phyloP scores from a whole-genome alignment of 2,329 filamentous ascomycete species.

The Phyllosticta capitalensis region DNA sequence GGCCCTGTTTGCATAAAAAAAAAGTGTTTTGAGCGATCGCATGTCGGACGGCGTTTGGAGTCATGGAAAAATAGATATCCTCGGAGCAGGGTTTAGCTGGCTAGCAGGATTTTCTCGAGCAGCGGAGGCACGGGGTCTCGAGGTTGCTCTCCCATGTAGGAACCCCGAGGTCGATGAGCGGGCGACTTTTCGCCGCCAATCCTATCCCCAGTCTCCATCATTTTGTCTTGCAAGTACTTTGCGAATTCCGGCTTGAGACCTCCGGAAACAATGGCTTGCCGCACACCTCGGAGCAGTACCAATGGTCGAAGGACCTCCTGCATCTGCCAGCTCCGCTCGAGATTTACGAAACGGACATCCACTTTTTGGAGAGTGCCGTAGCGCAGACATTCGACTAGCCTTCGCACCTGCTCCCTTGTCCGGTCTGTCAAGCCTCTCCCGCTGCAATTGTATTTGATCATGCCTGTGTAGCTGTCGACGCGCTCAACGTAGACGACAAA shows the following conservation, averaged over 20 bases:
- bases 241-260: constrained; percentile 30
- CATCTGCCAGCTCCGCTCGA: constrained; percentile 19
- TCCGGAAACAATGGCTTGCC: constrained; percentile 28
- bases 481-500: constrained; percentile 38
- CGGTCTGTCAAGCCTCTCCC: constrained; percentile 36
- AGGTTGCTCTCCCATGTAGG: constrained; percentile 6
- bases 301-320: constrained; percentile 37
- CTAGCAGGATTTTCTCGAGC: constrained; percentile 10
- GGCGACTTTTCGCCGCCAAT: constrained; percentile 3
- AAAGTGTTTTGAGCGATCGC: constrained; percentile 2
- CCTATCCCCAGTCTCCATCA: constrained; percentile 17
- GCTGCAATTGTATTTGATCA: constrained; percentile 43
- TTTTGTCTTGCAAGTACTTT: constrained; percentile 22
- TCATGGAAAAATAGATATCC: constrained; percentile 10
- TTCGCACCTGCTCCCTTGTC: constrained; percentile 30
- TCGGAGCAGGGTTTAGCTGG: constrained; percentile 8
- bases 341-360: constrained; percentile 25
- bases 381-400: constrained; percentile 30
- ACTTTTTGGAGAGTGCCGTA: constrained; percentile 18
- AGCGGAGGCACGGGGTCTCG: constrained; percentile 5
- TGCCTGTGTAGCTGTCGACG: constrained; percentile 41
- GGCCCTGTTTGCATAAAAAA: constrained; percentile 59
- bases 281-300: constrained; percentile 25
- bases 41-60: constrained; percentile 11
- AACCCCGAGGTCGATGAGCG: constrained; percentile 3